A percentile compares a stretch with the other conserved stretches of the same genome.
These are phyloP conservation scores for Coemansia sp. DNA, from an alignment of 192 early-diverging fungal genomes.

Conservation along the genomic window DNA sequence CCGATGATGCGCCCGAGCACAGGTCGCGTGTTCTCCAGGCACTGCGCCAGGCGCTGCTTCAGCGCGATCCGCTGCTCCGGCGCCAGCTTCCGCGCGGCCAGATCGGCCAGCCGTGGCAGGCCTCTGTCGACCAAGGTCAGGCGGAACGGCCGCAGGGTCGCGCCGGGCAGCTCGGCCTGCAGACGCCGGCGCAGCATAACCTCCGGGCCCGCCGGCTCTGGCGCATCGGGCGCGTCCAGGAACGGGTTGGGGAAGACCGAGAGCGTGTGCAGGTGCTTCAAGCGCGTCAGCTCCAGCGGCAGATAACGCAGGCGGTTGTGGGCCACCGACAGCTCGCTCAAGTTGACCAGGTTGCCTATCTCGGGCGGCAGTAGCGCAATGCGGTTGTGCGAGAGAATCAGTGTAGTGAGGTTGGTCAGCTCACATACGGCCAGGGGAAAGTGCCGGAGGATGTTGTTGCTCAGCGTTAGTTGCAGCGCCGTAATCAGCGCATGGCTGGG, in stretches of 20 bases:
- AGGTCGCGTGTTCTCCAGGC: conserved; percentile 13
- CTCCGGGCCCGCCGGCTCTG: conserved; percentile 3
- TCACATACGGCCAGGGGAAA: conserved; percentile 43
- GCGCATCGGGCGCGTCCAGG: conserved; percentile 6
- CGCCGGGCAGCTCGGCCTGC: background rate
- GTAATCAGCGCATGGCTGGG: conserved; percentile 34
- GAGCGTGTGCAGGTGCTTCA: conserved; percentile 25
- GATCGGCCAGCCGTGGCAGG: conserved; percentile 34
- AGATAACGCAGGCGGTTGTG: conserved; percentile 32
- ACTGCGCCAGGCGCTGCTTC: conserved; percentile 28
- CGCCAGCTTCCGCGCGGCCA: conserved; percentile 32
- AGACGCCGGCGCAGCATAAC: conserved; percentile 1
- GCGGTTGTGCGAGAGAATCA: conserved; percentile 44
- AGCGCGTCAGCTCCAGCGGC: conserved; percentile 29
- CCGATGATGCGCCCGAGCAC: conserved; percentile 32
- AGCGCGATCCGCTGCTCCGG: conserved; percentile 11
- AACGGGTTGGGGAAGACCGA: conserved; percentile 40
- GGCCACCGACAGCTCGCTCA: conserved; percentile 44
- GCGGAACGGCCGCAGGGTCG: conserved; percentile 8
- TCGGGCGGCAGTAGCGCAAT: conserved; percentile 40
- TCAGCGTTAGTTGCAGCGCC: conserved; percentile 31
- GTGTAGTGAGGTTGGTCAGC: conserved; percentile 46
- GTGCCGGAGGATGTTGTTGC: conserved; percentile 19
- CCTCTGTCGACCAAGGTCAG: conserved; percentile 3
- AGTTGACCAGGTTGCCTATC: conserved; percentile 37